Evolutionary conservation across 441 rosid species (phyloP), one percentile per base, ranked within the genome.

Genomic region (Gossypium gossypioides): DNA sequence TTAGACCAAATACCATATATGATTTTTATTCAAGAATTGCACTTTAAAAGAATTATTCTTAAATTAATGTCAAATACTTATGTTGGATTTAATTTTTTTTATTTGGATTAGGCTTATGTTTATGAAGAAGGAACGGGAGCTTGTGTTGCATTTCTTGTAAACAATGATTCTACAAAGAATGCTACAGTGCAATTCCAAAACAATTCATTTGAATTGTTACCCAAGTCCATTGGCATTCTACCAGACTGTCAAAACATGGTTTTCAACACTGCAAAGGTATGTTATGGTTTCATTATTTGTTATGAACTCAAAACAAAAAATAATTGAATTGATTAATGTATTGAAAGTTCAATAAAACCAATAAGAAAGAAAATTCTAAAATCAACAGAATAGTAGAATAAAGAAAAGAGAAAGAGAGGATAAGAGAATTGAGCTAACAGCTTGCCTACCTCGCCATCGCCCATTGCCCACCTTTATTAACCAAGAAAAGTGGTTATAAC

Each of bases 141-240:
- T 73, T 89, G 94, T 68, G 84, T 68, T 9, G 91, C 89, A 12
- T 89, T 89, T 75, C 83, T 89, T 6, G 86, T 89, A 21, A 89
- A 89, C 80, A 78, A 80, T 19, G 79, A 84, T 65, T 16, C 68
- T 6, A 27, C 27, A 42, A 37, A 48, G 12, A 80, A 67, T 42
- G 78, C 72, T 51, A 82, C 77, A 1, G 72, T 87, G 3, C 83
- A 82, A 63, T 89, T 89, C 18, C 72, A 74, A 29, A 77, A 84
- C 44, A 72, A 40, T 62, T 73, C 81, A 4, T 86, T 75, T 54
- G 75, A 81, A 27, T 74, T 87, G 80, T 79, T 63, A 15, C 88
- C 86, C 3, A 83, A 76, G 74, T 89, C 94, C 0, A 86, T 89
- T n/a, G 84, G 84, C 27, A 79, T 87, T 72, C 86, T 89, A 37